These are phyloP conservation scores for Rhododendron vialii DNA, from an alignment of 148 eudicot species.

Conservation along the genomic window DNA sequence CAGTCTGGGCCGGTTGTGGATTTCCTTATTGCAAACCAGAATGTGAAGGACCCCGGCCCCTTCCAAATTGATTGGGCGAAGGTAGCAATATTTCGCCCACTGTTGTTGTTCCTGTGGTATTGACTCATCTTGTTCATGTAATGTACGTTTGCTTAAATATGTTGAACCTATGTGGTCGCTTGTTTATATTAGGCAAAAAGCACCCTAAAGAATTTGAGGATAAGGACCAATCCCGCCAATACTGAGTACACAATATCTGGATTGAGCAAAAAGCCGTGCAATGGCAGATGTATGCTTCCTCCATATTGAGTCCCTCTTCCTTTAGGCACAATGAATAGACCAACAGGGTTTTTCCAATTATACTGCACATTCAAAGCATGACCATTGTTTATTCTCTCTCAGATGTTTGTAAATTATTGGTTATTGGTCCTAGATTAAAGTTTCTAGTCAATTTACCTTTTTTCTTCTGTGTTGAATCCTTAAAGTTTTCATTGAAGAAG, in stretches of 20 bases:
- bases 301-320: no score
- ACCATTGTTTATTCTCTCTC: no score
- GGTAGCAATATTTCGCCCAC: constrained; percentile 11
- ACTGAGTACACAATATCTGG: constrained; percentile 53
- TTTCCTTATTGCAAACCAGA: constrained; percentile 40
- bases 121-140: not conserved
- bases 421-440: no score
- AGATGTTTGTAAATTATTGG: no score
- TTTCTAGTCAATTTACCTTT: no score
- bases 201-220: constrained; percentile 47
- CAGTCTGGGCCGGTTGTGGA: constrained; percentile 34
- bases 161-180: not conserved
- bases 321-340: no score
- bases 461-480: no score
- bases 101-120: not conserved
- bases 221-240: constrained; percentile 35
- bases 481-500: no score
- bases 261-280: constrained; percentile 44
- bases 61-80: constrained; percentile 38
- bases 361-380: no score
- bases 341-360: no score
- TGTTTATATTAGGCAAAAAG: constrained; percentile 42
- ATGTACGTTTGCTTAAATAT: no score
- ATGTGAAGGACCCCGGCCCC: constrained; percentile 25
- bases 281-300: constrained; percentile 21